These are phyloP conservation scores for Neurospora sp. DNA, from an alignment of 2,329 filamentous ascomycete species.

Conservation along the genomic window DNA sequence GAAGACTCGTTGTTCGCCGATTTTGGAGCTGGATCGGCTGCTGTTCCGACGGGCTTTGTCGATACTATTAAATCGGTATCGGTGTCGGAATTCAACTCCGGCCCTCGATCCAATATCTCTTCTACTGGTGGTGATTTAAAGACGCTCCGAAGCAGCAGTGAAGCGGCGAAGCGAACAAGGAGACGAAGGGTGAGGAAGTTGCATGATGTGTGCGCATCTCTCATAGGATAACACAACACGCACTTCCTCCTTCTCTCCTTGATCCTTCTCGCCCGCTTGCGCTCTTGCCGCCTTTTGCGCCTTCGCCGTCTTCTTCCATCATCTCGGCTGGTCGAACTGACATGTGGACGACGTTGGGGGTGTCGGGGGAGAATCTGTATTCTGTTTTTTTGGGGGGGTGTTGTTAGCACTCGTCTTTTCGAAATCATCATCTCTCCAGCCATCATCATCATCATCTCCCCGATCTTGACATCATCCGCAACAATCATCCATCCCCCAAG, in stretches of 20 bases:
- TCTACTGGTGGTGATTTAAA: not conserved
- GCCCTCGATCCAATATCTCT: not conserved
- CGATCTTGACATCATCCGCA: too few species aligned
- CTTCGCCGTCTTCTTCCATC: conserved; percentile 63
- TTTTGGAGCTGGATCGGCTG: not conserved
- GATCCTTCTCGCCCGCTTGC: conserved; percentile 28
- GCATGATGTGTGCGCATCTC: not conserved
- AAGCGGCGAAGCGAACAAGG: not conserved
- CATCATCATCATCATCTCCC: too few species aligned
- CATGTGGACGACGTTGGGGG: conserved; percentile 88
- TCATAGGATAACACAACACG: conserved; percentile 45
- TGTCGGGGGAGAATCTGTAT: conserved; percentile 65
- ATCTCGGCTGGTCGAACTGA: conserved; percentile 80
- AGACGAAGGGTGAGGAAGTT: conserved; percentile 1
- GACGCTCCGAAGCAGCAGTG: not conserved
- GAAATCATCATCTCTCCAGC: too few species aligned
- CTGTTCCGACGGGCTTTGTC: not conserved
- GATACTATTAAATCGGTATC: not conserved
- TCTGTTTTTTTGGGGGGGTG: conserved; percentile 37
- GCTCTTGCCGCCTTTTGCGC: conserved; percentile 51
- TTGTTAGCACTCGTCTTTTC: not conserved
- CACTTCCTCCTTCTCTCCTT: conserved; percentile 29
- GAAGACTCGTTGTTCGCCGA: not conserved
- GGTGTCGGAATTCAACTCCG: not conserved
- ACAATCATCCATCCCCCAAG: too few species aligned